phyloP scores from a whole-genome alignment of 306 rosid genomes.

The Pachyrhizus erosus region DNA sequence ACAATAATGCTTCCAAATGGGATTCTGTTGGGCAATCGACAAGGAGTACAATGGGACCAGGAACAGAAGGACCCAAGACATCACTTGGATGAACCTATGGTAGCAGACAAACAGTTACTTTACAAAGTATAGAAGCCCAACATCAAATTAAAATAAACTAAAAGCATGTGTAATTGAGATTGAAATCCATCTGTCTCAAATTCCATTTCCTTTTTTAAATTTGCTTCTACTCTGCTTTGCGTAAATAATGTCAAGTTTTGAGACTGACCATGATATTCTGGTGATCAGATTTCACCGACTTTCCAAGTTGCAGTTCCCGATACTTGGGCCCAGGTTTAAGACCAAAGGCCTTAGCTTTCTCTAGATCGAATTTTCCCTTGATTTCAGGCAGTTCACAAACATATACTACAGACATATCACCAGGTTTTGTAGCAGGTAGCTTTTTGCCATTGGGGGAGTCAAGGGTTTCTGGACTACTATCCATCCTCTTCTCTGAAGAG shows the following conservation, averaged over 20 bases:
- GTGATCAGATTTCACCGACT: conserved; percentile 82
- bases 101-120: conserved; percentile 29
- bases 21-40: conserved; percentile 91
- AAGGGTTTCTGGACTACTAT: conserved; percentile 40
- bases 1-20: conserved; percentile 73
- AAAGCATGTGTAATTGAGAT: conserved; percentile 28
- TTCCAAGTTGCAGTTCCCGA: conserved; percentile 80
- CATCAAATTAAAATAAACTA: conserved; percentile 33
- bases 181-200: conserved; percentile 18
- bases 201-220: conserved; percentile 1
- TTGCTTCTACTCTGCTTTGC: conserved; percentile 19
- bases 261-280: conserved; percentile 71
- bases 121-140: conserved; percentile 35
- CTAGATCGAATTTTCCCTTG: conserved; percentile 83
- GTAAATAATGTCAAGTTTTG: conserved; percentile 31
- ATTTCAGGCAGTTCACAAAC: conserved; percentile 88
- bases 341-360: conserved; percentile 78
- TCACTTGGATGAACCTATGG: conserved; percentile 91
- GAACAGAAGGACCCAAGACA: conserved; percentile 87
- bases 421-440: conserved; percentile 58
- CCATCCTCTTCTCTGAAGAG: conserved; percentile 42
- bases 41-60: conserved; percentile 93
- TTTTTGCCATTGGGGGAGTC: conserved; percentile 46
- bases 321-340: conserved; percentile 86
- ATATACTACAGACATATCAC: conserved; percentile 92